phyloP scores from a whole-genome alignment of 306 rosid genomes.

The Glycyrrhiza uralensis region DNA sequence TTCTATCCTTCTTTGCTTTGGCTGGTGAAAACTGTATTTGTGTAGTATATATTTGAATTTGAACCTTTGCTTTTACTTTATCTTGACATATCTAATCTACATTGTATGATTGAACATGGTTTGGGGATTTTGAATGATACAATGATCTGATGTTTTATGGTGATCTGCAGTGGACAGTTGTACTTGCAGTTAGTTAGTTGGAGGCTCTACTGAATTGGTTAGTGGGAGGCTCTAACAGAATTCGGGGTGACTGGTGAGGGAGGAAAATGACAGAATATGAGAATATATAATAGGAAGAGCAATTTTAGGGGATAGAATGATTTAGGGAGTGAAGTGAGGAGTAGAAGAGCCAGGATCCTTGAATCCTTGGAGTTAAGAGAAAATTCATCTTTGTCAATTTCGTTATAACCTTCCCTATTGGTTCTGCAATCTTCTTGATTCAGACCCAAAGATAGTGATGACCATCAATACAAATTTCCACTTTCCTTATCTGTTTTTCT shows the following conservation, averaged over 20 bases:
- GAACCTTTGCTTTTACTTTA: background rate
- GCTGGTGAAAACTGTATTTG: background rate
- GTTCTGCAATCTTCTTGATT: slow-evolving; percentile 1
- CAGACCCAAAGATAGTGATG: background rate
- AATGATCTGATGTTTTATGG: background rate
- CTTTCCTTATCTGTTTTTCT: background rate
- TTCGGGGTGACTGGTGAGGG: background rate
- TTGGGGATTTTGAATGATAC: slow-evolving; percentile 6
- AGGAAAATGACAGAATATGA: background rate
- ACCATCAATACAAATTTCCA: background rate
- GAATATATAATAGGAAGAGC: background rate
- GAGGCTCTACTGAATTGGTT: background rate
- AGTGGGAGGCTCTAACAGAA: background rate
- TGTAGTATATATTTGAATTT: background rate
- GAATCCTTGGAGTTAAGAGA: background rate
- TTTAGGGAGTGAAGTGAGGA: background rate
- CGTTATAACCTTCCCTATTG: background rate
- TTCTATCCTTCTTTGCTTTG: background rate
- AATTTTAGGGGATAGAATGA: background rate
- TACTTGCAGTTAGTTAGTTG: background rate
- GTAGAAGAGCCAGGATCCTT: background rate
- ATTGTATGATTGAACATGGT: slow-evolving; percentile 10
- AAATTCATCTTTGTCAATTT: background rate
- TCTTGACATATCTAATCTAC: background rate
- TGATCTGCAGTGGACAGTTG: background rate